Percentiles rank a stretch among this genome's conserved stretches.
Conservation (phyloP, 2,329 filamentous ascomycete species). For the Fusarium sambucinum region DNA sequence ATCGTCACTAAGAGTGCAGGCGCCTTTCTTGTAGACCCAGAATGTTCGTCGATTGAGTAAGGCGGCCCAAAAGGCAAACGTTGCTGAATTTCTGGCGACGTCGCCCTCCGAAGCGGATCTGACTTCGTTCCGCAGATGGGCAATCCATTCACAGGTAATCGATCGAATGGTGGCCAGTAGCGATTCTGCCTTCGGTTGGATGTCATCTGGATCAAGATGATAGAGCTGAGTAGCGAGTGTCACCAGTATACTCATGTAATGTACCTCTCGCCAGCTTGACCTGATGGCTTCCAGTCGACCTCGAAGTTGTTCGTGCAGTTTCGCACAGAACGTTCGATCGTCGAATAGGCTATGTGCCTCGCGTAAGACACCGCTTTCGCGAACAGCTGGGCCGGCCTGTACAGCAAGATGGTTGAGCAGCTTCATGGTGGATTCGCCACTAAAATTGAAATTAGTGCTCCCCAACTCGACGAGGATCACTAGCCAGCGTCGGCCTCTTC, state of each 20-base stretch:
- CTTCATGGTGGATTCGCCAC: slow-evolving; percentile 61
- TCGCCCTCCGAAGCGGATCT: slow-evolving; percentile 54
- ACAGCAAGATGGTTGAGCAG: slow-evolving; percentile 65
- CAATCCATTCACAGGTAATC: slow-evolving; percentile 64
- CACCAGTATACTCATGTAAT: slow-evolving; percentile 69
- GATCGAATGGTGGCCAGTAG: slow-evolving; percentile 58
- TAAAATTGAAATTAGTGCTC: slow-evolving; percentile 70
- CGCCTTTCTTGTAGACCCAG: background rate
- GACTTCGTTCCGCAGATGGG: slow-evolving; percentile 60
- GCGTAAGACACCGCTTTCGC: slow-evolving; percentile 54
- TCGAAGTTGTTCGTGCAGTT: slow-evolving; percentile 61
- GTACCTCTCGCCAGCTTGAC: slow-evolving; percentile 69
- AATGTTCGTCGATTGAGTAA: slow-evolving; percentile 65
- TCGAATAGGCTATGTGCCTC: slow-evolving; percentile 62
- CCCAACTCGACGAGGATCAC: slow-evolving; percentile 63
- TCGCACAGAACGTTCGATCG: slow-evolving; percentile 63
- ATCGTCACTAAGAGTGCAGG: background rate
- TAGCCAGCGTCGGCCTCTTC: slow-evolving; percentile 62
- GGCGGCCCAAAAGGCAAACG: slow-evolving; percentile 66
- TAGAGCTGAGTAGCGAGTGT: slow-evolving; percentile 60
- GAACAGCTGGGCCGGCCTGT: slow-evolving; percentile 64
- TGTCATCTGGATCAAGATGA: slow-evolving; percentile 7
- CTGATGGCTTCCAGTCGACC: slow-evolving; percentile 58
- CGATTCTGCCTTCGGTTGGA: slow-evolving; percentile 33
- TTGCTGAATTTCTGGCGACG: slow-evolving; percentile 48